Evolutionary conservation across 164 flowering plant genomes (phyloP).

Genomic region (Umbellularia californica): DNA sequence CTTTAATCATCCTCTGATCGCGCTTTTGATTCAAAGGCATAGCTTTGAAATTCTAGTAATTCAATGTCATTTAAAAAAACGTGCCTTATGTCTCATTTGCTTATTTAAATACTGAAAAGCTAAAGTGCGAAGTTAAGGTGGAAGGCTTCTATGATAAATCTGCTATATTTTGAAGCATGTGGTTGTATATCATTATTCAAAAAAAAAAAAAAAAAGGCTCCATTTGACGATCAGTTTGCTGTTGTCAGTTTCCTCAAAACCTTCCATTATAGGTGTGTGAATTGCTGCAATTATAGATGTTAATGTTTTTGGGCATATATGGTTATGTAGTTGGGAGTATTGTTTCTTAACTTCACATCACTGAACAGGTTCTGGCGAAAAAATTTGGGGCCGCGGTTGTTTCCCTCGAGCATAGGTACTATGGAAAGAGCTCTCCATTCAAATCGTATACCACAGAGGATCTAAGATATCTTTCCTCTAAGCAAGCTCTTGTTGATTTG

Average conservation of each 20-base stretch:
- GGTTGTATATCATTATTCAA: background rate
- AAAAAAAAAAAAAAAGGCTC: too few species aligned
- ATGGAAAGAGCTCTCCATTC: slow-evolving; percentile 96
- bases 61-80: too few species aligned
- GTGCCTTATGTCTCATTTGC: too few species aligned
- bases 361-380: slow-evolving; percentile 79
- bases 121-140: background rate
- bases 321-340: background rate
- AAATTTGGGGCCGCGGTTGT: slow-evolving; percentile 97
- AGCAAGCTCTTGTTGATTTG: slow-evolving; percentile 93
- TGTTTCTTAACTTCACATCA: background rate
- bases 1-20: too few species aligned
- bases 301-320: background rate
- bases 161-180: background rate
- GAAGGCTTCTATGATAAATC: background rate
- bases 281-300: background rate
- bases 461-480: slow-evolving; percentile 78
- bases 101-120: background rate
- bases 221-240: background rate
- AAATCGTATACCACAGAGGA: slow-evolving; percentile 61
- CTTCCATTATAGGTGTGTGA: background rate
- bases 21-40: too few species aligned
- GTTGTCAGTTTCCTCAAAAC: background rate
- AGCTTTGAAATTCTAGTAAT: too few species aligned
- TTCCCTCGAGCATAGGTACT: slow-evolving; percentile 94